Evolutionary conservation across 1,284 basidiomycete genomes (phyloP).

Genomic region (Ganoderma lingzhi): DNA sequence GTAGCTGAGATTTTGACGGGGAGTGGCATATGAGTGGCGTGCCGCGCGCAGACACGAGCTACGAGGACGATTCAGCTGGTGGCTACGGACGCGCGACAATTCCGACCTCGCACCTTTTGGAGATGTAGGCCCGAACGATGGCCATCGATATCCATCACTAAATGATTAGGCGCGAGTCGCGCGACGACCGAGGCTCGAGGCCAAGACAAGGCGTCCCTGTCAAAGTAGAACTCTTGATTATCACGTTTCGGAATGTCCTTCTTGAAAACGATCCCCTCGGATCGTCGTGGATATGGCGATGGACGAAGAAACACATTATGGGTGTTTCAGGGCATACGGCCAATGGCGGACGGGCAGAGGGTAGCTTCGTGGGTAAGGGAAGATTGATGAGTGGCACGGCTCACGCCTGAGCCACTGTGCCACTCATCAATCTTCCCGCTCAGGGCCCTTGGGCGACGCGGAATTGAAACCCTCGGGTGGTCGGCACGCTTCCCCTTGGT

Average conservation of each 20-base stretch:
- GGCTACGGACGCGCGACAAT: neutral
- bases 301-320: neutral
- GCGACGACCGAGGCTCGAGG: neutral
- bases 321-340: neutral
- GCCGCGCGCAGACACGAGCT: neutral
- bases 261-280: neutral
- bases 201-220: neutral
- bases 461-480: neutral
- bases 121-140: neutral
- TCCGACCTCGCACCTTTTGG: neutral
- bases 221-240: neutral
- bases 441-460: neutral
- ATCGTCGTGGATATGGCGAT: neutral
- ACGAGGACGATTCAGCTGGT: neutral
- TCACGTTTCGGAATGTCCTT: neutral
- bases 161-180: neutral
- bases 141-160: neutral
- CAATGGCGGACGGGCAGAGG: constrained; percentile 1
- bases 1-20: neutral
- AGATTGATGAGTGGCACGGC: constrained; percentile 5
- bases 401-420: too few relatives aligned
- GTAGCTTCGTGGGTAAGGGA: neutral
- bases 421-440: too few relatives aligned
- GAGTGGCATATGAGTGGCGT: constrained; percentile 5
- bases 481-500: neutral